These are phyloP conservation scores for Cladosporium halotolerans DNA, from an alignment of 2,329 filamentous ascomycete species.

Conservation along the genomic window DNA sequence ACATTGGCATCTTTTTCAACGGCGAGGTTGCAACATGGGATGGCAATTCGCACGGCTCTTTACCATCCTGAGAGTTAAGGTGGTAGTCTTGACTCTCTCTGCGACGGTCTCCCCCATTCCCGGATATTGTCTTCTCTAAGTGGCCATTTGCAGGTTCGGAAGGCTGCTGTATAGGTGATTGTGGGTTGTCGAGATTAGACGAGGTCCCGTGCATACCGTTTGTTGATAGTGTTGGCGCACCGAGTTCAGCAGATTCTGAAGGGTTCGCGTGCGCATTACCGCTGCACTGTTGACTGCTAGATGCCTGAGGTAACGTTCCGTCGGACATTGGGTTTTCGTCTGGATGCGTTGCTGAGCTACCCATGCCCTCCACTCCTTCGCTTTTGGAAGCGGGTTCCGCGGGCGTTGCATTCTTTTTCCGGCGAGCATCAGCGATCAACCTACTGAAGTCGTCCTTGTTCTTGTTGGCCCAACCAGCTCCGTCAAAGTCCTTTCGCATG, in stretches of 20 bases:
- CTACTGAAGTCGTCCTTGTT: slow-evolving; percentile 72
- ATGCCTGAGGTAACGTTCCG: too few species aligned
- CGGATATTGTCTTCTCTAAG: neutral
- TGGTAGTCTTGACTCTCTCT: slow-evolving; percentile 1
- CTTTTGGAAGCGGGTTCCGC: slow-evolving; percentile 6
- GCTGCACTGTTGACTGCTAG: too few species aligned
- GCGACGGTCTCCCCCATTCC: slow-evolving; percentile 9
- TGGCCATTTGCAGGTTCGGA: neutral
- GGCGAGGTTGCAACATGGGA: slow-evolving; percentile 20
- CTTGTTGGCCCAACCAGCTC: slow-evolving; percentile 63
- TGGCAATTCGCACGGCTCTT: slow-evolving; percentile 20
- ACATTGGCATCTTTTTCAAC: slow-evolving; percentile 37
- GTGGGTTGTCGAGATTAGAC: too few species aligned
- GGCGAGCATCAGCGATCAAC: slow-evolving; percentile 69
- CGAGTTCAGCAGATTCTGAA: too few species aligned
- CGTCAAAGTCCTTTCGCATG: slow-evolving; percentile 85
- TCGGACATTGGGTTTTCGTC: too few species aligned
- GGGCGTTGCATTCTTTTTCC: slow-evolving; percentile 37
- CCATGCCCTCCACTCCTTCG: too few species aligned
- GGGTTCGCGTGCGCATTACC: too few species aligned
- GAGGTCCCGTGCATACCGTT: too few species aligned
- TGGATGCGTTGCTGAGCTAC: too few species aligned
- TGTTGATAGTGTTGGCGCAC: too few species aligned
- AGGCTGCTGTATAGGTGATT: neutral
- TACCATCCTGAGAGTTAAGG: neutral